phyloP scores from a whole-genome alignment of 2,329 filamentous ascomycete genomes.

The Phialophora expanda region DNA sequence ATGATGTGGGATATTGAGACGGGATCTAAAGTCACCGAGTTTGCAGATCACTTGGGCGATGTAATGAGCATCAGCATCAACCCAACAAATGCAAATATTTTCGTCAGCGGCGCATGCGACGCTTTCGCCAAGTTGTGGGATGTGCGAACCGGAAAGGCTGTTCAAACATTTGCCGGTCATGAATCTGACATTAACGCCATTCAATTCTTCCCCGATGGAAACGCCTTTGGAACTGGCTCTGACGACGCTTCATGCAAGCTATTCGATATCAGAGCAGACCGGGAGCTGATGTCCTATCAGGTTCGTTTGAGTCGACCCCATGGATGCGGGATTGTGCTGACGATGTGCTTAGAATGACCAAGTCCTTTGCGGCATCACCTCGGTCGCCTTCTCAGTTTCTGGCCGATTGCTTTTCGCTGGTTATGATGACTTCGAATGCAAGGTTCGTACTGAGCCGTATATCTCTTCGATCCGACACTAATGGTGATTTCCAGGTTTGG shows the following conservation, averaged over 20 bases:
- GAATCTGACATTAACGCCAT: constrained; percentile 99
- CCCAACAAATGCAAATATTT: constrained; percentile 98
- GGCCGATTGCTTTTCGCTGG: constrained; percentile 93
- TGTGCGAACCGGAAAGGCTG: constrained; percentile 95
- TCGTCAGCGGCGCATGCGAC: constrained; percentile 98
- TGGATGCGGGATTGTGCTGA: constrained; percentile 16
- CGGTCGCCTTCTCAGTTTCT: constrained; percentile 96
- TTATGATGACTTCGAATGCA: constrained; percentile 99
- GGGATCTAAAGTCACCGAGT: constrained; percentile 95
- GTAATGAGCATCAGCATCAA: constrained; percentile 99
- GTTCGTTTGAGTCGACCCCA: constrained; percentile 50
- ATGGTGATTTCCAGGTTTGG: constrained; percentile 73
- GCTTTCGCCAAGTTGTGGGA: constrained; percentile 99
- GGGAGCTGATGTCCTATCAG: constrained; percentile 72
- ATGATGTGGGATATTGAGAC: constrained; percentile 99
- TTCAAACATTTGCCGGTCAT: constrained; percentile 97
- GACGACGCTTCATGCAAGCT: constrained; percentile 97
- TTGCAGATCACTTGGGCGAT: constrained; percentile 96
- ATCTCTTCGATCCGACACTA: constrained; percentile 32
- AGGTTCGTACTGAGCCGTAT: constrained; percentile 65
- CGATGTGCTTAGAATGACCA: constrained; percentile 76
- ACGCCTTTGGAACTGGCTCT: constrained; percentile 96
- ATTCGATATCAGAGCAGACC: constrained; percentile 96
- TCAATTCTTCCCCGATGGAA: constrained; percentile 98
- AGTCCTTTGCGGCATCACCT: constrained; percentile 96